Percentiles rank a stretch among this genome's conserved stretches.
These are phyloP conservation scores for Paratrimastix pyriformis DNA, from an alignment of 78 protist species.

Conservation along the genomic window DNA sequence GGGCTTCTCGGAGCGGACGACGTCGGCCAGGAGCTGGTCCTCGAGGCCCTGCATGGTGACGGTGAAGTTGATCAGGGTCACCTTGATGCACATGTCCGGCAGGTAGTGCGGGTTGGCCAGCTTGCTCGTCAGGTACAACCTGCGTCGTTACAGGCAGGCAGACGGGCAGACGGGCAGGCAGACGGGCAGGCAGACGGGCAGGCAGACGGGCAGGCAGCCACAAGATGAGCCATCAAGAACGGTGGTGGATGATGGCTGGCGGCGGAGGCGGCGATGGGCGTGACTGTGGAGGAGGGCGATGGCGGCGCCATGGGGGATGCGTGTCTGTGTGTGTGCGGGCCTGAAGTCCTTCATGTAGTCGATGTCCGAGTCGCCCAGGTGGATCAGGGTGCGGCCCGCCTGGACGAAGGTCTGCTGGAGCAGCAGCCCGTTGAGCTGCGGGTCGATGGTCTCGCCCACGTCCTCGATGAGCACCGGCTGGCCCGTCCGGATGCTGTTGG, in stretches of 20 bases:
- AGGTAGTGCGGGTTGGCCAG: slow-evolving; percentile 55
- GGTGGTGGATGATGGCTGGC: too few species aligned
- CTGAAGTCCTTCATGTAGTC: slow-evolving; percentile 48
- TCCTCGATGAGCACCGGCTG: slow-evolving; percentile 60
- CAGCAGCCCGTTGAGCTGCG: slow-evolving; percentile 55
- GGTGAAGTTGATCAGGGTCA: slow-evolving; percentile 70
- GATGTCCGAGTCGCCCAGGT: slow-evolving; percentile 59
- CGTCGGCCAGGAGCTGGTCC: slow-evolving; percentile 62
- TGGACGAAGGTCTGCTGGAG: slow-evolving; percentile 30
- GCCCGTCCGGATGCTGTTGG: slow-evolving; percentile 46
- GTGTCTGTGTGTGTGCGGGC: too few species aligned
- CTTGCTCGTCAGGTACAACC: slow-evolving; percentile 62
- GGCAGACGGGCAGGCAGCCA: slow-evolving; percentile 30
- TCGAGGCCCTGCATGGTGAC: slow-evolving; percentile 53
- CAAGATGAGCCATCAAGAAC: too few species aligned
- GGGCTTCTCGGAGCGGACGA: slow-evolving; percentile 40
- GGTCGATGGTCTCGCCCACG: slow-evolving; percentile 63
- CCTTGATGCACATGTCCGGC: slow-evolving; percentile 63
- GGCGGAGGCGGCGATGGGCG: too few species aligned
- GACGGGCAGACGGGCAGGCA: slow-evolving; percentile 53
- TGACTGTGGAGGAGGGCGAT: too few species aligned
- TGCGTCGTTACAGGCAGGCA: slow-evolving; percentile 39
- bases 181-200: slow-evolving; percentile 46
- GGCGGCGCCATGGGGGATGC: too few species aligned
- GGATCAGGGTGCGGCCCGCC: slow-evolving; percentile 50